These are phyloP conservation scores for Alternaria ethzedia DNA, from an alignment of 2,329 filamentous ascomycete species.

Conservation along the genomic window DNA sequence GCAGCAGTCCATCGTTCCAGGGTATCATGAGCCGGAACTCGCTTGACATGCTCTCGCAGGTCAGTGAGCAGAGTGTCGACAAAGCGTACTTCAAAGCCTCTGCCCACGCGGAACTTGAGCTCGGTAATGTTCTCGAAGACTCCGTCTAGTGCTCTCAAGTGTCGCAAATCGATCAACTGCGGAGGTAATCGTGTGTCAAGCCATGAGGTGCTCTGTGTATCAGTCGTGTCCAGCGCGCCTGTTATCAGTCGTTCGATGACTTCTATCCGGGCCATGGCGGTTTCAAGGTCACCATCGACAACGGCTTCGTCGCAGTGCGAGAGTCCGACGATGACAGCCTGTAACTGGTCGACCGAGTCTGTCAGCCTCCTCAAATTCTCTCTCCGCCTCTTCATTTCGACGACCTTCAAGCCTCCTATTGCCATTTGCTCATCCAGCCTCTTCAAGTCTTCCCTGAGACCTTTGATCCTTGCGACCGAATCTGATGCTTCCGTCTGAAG, in stretches of 20 bases:
- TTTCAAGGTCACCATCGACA: constrained; percentile 81
- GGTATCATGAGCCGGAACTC: constrained; percentile 73
- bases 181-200: constrained; percentile 43
- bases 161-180: constrained; percentile 71
- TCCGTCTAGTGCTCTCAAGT: constrained; percentile 78
- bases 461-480: constrained; percentile 85
- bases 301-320: constrained; percentile 80
- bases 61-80: constrained; percentile 79
- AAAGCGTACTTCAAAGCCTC: constrained; percentile 83
- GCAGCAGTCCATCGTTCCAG: constrained; percentile 84
- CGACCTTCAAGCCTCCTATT: constrained; percentile 80
- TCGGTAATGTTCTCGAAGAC: constrained; percentile 78
- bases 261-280: constrained; percentile 79
- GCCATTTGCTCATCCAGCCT: constrained; percentile 88
- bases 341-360: constrained; percentile 82
- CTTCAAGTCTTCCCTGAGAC: constrained; percentile 77
- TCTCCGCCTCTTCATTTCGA: constrained; percentile 79
- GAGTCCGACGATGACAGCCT: constrained; percentile 76
- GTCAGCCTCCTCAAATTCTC: constrained; percentile 86
- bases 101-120: constrained; percentile 81
- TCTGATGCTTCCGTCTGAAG: constrained; percentile 91
- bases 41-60: constrained; percentile 78
- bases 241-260: constrained; percentile 79
- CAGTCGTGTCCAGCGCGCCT: constrained; percentile 64
- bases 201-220: constrained; percentile 40